Conservation (phyloP, 1,284 basidiomycete genomes). For the Trichosporon faecale region DNA sequence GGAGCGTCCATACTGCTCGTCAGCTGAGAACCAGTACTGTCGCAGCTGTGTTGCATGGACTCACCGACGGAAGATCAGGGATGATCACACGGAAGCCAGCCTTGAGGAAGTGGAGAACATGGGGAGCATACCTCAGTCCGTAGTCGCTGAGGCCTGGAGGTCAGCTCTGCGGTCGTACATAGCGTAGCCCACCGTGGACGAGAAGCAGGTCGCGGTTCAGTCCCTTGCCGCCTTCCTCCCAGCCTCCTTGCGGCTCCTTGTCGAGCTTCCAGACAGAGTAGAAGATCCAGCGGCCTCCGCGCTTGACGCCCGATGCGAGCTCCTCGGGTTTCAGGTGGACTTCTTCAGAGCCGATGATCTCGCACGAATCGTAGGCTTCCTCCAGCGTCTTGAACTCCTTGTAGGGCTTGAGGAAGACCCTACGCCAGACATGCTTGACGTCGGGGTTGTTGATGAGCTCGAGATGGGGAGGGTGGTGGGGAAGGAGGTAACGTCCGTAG, state of each 20-base stretch:
- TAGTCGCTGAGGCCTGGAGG: slow-evolving; percentile 51
- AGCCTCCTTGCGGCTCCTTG: slow-evolving; percentile 38
- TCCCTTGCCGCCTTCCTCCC: slow-evolving; percentile 45
- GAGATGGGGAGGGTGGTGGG: slow-evolving; percentile 41
- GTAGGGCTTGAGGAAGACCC: slow-evolving; percentile 46
- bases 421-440: slow-evolving; percentile 39
- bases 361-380: slow-evolving; percentile 43
- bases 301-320: slow-evolving; percentile 32
- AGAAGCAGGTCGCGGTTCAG: slow-evolving; percentile 46
- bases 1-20: slow-evolving; percentile 49
- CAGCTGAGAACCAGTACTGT: slow-evolving; percentile 1
- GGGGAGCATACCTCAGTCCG: slow-evolving; percentile 52
- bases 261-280: slow-evolving; percentile 52
- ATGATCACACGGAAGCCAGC: slow-evolving; percentile 56
- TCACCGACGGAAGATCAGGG: slow-evolving; percentile 56
- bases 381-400: slow-evolving; percentile 28
- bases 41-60: slow-evolving; percentile 21
- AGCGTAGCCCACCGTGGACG: slow-evolving; percentile 52
- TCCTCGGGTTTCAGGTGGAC: slow-evolving; percentile 43
- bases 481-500: slow-evolving; percentile 46
- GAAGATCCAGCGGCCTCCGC: slow-evolving; percentile 48
- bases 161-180: slow-evolving; percentile 16
- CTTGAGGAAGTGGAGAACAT: slow-evolving; percentile 52
- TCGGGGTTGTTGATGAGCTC: slow-evolving; percentile 38
- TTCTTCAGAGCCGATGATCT: slow-evolving; percentile 47